These are phyloP conservation scores for Beauveria rudraprayagi DNA, from an alignment of 2,329 filamentous ascomycete species.

Conservation along the genomic window DNA sequence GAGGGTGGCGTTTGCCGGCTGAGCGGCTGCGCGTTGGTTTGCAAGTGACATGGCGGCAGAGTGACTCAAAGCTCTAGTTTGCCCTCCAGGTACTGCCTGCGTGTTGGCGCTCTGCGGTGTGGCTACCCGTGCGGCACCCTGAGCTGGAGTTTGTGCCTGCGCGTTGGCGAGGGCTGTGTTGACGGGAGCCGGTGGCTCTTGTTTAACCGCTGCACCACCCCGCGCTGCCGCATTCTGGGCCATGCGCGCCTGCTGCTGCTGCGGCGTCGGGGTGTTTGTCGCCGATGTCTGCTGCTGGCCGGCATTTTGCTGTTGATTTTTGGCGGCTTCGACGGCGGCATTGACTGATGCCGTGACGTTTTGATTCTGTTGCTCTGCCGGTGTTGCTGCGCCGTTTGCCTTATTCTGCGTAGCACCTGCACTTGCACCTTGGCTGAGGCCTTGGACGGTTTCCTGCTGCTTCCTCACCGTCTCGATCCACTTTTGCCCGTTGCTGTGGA, in stretches of 20 bases:
- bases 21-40: slow-evolving; percentile 32
- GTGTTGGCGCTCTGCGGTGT: slow-evolving; percentile 40
- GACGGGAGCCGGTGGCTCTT: slow-evolving; percentile 35
- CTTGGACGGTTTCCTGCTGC: slow-evolving; percentile 34
- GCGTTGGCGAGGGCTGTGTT: slow-evolving; percentile 39
- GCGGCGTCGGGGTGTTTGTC: slow-evolving; percentile 20
- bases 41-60: slow-evolving; percentile 41
- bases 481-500: slow-evolving; percentile 37
- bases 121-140: slow-evolving; percentile 38
- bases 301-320: slow-evolving; percentile 31
- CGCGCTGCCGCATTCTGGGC: slow-evolving; percentile 18
- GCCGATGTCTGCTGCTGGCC: slow-evolving; percentile 22
- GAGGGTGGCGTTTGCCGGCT: slow-evolving; percentile 25
- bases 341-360: slow-evolving; percentile 32
- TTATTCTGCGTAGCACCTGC: slow-evolving; percentile 15
- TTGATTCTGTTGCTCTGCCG: slow-evolving; percentile 16
- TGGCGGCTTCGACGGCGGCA: slow-evolving; percentile 37
- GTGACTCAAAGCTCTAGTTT: slow-evolving; percentile 38
- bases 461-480: slow-evolving; percentile 42
- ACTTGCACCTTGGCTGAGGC: slow-evolving; percentile 13
- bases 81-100: slow-evolving; percentile 26
- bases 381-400: slow-evolving; percentile 14
- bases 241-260: slow-evolving; percentile 24
- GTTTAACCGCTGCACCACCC: slow-evolving; percentile 11
- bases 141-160: slow-evolving; percentile 39